Evolutionary conservation across 371 early-diverging fungal genomes (phyloP).

Genomic region (Mucor indicus): DNA sequence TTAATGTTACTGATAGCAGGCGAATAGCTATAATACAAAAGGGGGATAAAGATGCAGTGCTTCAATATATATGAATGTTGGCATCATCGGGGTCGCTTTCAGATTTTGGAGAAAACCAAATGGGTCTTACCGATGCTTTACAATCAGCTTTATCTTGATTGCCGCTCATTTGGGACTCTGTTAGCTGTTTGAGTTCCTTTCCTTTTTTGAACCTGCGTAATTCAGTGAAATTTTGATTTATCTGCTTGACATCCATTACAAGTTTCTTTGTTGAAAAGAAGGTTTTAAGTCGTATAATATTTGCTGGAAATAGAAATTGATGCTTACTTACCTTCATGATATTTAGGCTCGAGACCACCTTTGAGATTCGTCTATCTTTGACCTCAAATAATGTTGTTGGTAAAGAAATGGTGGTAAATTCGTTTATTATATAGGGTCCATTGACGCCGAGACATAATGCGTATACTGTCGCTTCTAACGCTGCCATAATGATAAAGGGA

Average conservation of each 20-base stretch:
- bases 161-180: constrained; percentile 1
- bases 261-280: constrained; percentile 12
- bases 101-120: constrained; percentile 14
- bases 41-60: too few species aligned
- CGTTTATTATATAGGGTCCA: constrained; percentile 8
- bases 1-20: too few species aligned
- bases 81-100: constrained; percentile 10
- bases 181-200: constrained; percentile 6
- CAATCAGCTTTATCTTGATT: constrained; percentile 4
- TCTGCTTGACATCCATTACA: constrained; percentile 4
- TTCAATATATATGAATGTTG: constrained; percentile 2
- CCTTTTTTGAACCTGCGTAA: constrained; percentile 3
- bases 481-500: constrained; percentile 7
- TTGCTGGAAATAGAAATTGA: constrained; percentile 5
- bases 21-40: too few species aligned
- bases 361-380: constrained; percentile 3
- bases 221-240: constrained; percentile 4
- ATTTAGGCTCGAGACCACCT: background rate
- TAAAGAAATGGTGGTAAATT: constrained; percentile 8
- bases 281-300: constrained; percentile 7
- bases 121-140: constrained; percentile 11
- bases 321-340: constrained; percentile 9
- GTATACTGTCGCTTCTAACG: constrained; percentile 10
- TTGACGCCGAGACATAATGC: constrained; percentile 4
- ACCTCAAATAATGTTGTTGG: constrained; percentile 3